These are phyloP conservation scores for Aspergillus terreus DNA, from an alignment of 2,329 filamentous ascomycete species.

Conservation along the genomic window DNA sequence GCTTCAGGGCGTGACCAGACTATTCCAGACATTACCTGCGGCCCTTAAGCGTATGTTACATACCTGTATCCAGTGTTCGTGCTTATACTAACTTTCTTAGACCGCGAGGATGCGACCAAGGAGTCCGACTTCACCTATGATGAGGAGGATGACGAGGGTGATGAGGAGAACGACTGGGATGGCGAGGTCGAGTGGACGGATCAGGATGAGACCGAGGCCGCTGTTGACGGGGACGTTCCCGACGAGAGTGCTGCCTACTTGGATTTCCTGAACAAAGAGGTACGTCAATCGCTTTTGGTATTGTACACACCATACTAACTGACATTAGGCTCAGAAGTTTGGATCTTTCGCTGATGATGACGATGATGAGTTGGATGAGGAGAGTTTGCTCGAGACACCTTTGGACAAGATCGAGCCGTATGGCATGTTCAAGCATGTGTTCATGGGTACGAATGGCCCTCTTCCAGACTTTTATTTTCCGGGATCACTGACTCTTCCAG, in stretches of 20 bases:
- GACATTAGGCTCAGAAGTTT: conserved; percentile 71
- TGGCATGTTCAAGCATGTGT: conserved; percentile 74
- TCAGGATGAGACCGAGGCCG: conserved; percentile 60
- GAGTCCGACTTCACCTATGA: conserved; percentile 78
- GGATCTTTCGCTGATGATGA: conserved; percentile 71
- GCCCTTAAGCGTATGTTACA: conserved; percentile 72
- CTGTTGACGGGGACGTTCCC: conserved; percentile 63
- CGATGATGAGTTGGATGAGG: conserved; percentile 89
- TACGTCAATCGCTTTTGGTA: conserved; percentile 33
- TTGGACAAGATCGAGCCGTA: conserved; percentile 96
- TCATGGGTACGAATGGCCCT: conserved; percentile 67
- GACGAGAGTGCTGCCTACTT: conserved; percentile 94
- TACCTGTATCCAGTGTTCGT: neutral
- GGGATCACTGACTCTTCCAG: conserved; percentile 47
- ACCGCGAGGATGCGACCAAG: conserved; percentile 86
- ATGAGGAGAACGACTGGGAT: conserved; percentile 80
- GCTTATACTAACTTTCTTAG: conserved; percentile 40
- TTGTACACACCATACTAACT: conserved; percentile 9
- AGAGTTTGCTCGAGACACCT: conserved; percentile 86
- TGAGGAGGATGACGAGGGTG: conserved; percentile 70
- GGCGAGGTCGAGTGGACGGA: conserved; percentile 67
- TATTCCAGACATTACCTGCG: conserved; percentile 86
- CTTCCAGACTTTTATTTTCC: neutral
- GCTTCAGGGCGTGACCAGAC: conserved; percentile 78
- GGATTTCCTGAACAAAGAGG: conserved; percentile 92